phyloP scores from a whole-genome alignment of 177 flowering plant species.

The Vitis hybrid region DNA sequence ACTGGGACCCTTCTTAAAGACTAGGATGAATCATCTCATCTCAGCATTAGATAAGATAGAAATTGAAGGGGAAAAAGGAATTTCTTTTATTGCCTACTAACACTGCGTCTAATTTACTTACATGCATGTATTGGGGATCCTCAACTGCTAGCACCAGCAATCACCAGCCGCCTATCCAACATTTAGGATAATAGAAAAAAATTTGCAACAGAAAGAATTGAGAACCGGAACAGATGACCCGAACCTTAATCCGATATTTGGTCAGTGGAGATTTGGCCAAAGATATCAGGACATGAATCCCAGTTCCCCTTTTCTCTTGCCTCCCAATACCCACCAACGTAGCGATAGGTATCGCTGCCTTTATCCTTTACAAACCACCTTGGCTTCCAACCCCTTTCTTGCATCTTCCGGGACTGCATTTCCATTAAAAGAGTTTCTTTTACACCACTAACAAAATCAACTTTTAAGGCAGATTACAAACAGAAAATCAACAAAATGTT shows the following conservation, averaged over 20 bases:
- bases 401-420: conserved; percentile 77
- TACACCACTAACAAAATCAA: not conserved
- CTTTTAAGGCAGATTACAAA: not conserved
- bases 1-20: not conserved
- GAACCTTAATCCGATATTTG: conserved; percentile 35
- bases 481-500: not conserved
- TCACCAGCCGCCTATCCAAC: too few species aligned
- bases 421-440: not conserved
- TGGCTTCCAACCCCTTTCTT: conserved; percentile 91
- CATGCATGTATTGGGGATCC: too few species aligned
- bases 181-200: too few species aligned
- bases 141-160: too few species aligned
- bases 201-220: conserved; percentile 1
- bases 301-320: conserved; percentile 66
- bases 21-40: not conserved
- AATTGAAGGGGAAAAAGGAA: not conserved
- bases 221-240: not conserved
- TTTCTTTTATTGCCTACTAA: conserved; percentile 7
- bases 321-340: conserved; percentile 89
- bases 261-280: conserved; percentile 65
- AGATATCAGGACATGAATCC: conserved; percentile 83
- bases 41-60: not conserved
- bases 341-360: conserved; percentile 54
- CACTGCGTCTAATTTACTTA: not conserved
- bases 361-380: conserved; percentile 79